A percentile compares a stretch with the other conserved stretches of the same genome.
Conservation (phyloP, 192 early-diverging fungal species). For the Globomyces pollinis-pini region DNA sequence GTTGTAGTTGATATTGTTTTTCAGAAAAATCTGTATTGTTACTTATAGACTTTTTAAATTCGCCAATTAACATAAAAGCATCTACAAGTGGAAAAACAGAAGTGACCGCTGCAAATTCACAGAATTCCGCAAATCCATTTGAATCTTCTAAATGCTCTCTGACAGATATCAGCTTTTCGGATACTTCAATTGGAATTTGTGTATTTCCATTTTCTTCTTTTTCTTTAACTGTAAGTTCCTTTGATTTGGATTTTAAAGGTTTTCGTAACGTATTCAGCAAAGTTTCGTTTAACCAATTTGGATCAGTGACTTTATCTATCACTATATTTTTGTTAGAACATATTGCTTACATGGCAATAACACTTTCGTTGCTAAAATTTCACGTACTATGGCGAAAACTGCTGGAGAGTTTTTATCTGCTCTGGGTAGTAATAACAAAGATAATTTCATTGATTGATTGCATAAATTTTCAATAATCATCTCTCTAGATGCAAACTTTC, state of each 20-base stretch:
- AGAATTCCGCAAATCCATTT: neutral
- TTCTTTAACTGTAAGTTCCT: too few relatives aligned
- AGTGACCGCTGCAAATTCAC: too few relatives aligned
- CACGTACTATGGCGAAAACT: conserved; percentile 29
- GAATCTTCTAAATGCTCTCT: neutral
- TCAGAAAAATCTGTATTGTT: too few relatives aligned
- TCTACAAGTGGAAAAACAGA: too few relatives aligned
- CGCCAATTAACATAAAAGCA: too few relatives aligned
- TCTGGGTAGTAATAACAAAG: conserved; percentile 21
- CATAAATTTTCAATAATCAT: conserved; percentile 21
- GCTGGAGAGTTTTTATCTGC: conserved; percentile 25
- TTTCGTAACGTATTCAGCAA: conserved; percentile 19
- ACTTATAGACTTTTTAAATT: too few relatives aligned
- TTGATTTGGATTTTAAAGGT: too few relatives aligned
- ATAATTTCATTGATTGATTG: conserved; percentile 20
- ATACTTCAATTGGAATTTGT: neutral
- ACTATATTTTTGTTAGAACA: too few relatives aligned
- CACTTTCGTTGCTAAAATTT: conserved; percentile 41
- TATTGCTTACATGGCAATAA: too few relatives aligned
- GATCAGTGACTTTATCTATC: conserved; percentile 29
- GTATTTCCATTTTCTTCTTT: neutral
- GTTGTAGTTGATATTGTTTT: too few relatives aligned
- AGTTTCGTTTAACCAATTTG: conserved; percentile 28
- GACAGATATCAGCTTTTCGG: neutral
- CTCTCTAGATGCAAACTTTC: neutral